A percentile compares a stretch with the other conserved stretches of the same genome.
Conservation (phyloP, 108 stramenopile species). For the Stephanodiscus minutulus region DNA sequence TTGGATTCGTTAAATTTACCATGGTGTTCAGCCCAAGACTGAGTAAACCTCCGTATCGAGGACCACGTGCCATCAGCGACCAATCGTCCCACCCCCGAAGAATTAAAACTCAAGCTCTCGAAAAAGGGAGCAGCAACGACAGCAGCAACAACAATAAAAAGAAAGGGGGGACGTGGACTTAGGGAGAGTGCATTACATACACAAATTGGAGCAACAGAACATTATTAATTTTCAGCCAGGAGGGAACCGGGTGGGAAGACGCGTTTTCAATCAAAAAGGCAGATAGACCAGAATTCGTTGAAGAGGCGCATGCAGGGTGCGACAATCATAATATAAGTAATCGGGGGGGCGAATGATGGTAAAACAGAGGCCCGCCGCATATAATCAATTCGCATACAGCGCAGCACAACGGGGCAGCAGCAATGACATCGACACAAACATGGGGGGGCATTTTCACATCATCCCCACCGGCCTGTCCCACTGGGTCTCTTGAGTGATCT, state of each 20-base stretch:
- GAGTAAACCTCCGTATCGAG: too few relatives aligned
- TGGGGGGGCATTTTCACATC: constrained; percentile 41
- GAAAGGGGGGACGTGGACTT: background rate
- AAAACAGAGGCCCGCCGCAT: background rate
- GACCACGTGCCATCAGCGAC: too few relatives aligned
- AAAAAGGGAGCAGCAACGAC: background rate
- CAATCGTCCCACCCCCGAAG: too few relatives aligned
- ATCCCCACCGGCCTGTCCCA: constrained; percentile 90
- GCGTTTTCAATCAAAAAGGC: background rate
- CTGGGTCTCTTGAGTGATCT: constrained; percentile 78
- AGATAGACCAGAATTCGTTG: background rate
- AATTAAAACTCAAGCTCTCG: background rate
- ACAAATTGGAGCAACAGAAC: background rate
- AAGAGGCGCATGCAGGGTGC: background rate
- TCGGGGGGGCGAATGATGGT: background rate
- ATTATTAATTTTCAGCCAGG: constrained; percentile 1
- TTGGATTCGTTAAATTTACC: too few relatives aligned
- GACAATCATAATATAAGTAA: background rate
- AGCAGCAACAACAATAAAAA: background rate
- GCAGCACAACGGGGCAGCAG: background rate
- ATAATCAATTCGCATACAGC: too few relatives aligned
- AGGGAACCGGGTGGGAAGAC: background rate
- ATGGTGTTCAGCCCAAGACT: too few relatives aligned
- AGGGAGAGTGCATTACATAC: background rate
- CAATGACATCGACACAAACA: background rate